These are phyloP conservation scores for Termitomyces titanicus DNA, from an alignment of 768 basidiomycete genomes.

Conservation along the genomic window DNA sequence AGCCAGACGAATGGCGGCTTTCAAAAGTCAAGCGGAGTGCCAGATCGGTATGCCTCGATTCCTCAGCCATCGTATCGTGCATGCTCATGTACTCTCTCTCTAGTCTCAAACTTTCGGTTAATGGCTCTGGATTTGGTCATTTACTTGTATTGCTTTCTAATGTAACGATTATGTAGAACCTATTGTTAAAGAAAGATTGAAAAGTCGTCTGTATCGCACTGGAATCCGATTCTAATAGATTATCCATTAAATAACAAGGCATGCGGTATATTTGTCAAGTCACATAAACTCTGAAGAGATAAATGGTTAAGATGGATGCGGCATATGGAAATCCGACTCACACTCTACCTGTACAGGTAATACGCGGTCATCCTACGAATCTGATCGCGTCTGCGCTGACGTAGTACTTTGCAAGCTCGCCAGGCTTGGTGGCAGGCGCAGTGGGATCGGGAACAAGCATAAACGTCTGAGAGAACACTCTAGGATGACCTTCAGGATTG, in stretches of 20 bases:
- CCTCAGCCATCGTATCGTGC: background rate
- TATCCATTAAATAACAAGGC: background rate
- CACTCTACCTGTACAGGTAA: constrained; percentile 8
- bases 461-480: constrained; percentile 87
- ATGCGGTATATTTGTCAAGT: constrained; percentile 2
- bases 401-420: constrained; percentile 80
- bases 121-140: constrained; percentile 8
- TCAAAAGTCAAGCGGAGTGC: constrained; percentile 91
- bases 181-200: background rate
- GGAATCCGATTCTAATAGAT: constrained; percentile 2
- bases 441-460: constrained; percentile 76
- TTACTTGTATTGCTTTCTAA: constrained; percentile 9
- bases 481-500: constrained; percentile 70
- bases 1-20: constrained; percentile 91
- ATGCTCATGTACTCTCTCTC: constrained; percentile 20
- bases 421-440: constrained; percentile 58
- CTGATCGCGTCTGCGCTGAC: constrained; percentile 75
- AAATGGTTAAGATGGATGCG: background rate
- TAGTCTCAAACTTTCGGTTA: constrained; percentile 91
- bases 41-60: constrained; percentile 54
- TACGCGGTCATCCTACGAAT: constrained; percentile 56
- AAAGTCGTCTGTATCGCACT: background rate
- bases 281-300: background rate
- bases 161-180: constrained; percentile 11
- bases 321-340: constrained; percentile 3